Percentiles rank a stretch among this genome's conserved stretches.
These are phyloP conservation scores for Eucalyptus brandiana DNA, from an alignment of 345 rosid genomes.

Conservation along the genomic window DNA sequence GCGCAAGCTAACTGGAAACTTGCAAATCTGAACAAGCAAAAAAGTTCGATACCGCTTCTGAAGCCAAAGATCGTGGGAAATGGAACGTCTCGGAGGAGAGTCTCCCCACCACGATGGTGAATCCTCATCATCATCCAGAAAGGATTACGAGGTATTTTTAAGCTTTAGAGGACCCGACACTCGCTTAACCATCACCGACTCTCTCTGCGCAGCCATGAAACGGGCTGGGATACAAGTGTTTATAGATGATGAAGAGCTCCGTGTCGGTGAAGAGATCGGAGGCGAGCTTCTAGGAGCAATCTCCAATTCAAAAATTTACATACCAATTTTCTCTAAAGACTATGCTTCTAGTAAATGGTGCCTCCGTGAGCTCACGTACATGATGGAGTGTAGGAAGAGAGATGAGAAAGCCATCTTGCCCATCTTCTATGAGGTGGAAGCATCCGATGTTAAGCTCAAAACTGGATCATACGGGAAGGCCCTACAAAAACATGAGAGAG, in stretches of 20 bases:
- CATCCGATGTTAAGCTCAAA: not conserved
- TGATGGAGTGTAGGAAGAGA: not conserved
- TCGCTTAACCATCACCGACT: not conserved
- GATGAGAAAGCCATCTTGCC: not conserved
- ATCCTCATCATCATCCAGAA: not conserved
- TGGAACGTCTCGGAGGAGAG: not conserved
- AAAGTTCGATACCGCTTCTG: not conserved
- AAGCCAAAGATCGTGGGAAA: not conserved
- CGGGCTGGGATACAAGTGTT: not conserved
- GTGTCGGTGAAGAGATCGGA: not conserved
- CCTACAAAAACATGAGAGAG: fast-evolving
- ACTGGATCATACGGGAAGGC: not conserved
- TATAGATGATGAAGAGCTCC: not conserved
- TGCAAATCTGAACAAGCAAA: not conserved
- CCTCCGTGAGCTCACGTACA: fast-evolving
- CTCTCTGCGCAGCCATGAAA: not conserved
- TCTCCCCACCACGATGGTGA: not conserved
- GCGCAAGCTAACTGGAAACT: not conserved
- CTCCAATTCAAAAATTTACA: not conserved
- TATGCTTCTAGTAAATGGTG: not conserved
- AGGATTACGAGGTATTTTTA: too few species aligned
- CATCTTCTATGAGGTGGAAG: not conserved
- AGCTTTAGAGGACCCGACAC: not conserved
- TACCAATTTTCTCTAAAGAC: not conserved
- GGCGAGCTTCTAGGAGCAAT: not conserved